A percentile compares a stretch with the other conserved stretches of the same genome.
Conservation (phyloP, 768 basidiomycete species). For the Naganishia vaughanmartiniae region DNA sequence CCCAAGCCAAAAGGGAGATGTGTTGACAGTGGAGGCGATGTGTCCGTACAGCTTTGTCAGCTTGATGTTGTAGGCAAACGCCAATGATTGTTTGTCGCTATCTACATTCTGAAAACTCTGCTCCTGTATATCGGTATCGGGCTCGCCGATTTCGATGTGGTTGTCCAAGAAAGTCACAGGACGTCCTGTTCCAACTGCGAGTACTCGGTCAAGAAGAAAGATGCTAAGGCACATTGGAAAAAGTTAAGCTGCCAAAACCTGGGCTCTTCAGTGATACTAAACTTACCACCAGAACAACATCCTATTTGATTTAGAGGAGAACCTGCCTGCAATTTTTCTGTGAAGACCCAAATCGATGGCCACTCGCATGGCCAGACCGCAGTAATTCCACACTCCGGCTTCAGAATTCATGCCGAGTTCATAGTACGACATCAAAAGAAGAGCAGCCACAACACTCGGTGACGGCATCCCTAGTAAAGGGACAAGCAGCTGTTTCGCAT, state of each 20-base stretch:
- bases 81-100: constrained; percentile 21
- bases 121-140: constrained; percentile 5
- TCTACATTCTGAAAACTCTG: constrained; percentile 11
- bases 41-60: constrained; percentile 25
- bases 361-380: constrained; percentile 24
- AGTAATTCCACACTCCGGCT: constrained; percentile 26
- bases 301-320: constrained; percentile 8
- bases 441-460: constrained; percentile 17
- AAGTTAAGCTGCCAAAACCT: not conserved
- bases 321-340: constrained; percentile 19
- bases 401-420: constrained; percentile 29
- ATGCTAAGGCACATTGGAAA: not conserved
- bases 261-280: not conserved
- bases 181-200: constrained; percentile 25
- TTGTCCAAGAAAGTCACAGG: constrained; percentile 25
- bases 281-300: constrained; percentile 29
- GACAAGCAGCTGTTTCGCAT: constrained; percentile 26
- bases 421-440: constrained; percentile 25
- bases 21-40: constrained; percentile 23
- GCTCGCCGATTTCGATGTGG: constrained; percentile 27
- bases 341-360: constrained; percentile 26
- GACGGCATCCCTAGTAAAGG: constrained; percentile 27
- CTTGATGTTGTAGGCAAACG: constrained; percentile 25
- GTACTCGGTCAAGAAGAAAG: constrained; percentile 22
- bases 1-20: constrained; percentile 26